These are phyloP conservation scores for Brettanomyces custersianus DNA, from an alignment of 805 yeast species.

Conservation along the genomic window DNA sequence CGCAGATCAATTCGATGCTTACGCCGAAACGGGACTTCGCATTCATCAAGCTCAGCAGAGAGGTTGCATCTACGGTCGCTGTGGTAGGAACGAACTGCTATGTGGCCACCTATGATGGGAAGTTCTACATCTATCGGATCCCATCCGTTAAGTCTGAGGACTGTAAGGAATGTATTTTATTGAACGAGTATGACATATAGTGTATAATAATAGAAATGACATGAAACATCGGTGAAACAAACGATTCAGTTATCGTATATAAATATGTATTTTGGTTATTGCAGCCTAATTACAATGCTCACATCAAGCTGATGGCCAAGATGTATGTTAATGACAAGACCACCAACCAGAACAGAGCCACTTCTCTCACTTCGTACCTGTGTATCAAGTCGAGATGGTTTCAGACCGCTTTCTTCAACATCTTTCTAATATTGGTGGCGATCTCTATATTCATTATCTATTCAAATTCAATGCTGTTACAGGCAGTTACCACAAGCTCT, in stretches of 20 bases:
- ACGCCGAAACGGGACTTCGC: constrained; percentile 94
- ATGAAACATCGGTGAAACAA: too few species aligned
- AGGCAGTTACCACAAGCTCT: too few species aligned
- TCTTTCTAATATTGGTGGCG: too few species aligned
- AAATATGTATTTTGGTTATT: background rate
- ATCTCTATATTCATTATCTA: too few species aligned
- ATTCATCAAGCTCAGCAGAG: constrained; percentile 50
- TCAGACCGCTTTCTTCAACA: constrained; percentile 10
- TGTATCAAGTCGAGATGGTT: constrained; percentile 18
- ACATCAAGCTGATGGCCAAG: background rate
- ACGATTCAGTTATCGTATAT: too few species aligned
- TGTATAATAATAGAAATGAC: too few species aligned
- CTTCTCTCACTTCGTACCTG: constrained; percentile 15
- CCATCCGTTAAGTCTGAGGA: too few species aligned
- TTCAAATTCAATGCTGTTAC: too few species aligned
- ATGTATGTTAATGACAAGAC: constrained; percentile 10
- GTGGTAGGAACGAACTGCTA: constrained; percentile 36
- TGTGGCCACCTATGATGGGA: constrained; percentile 77
- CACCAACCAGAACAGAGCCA: constrained; percentile 16
- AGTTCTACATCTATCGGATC: constrained; percentile 68
- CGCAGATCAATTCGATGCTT: constrained; percentile 68
- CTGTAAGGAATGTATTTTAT: constrained; percentile 72
- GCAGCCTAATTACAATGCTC: background rate
- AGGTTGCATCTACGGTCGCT: constrained; percentile 22
- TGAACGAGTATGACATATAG: too few species aligned